Percentiles rank a stretch among this genome's conserved stretches.
phyloP scores from a whole-genome alignment of 139 green algal species.

The Raphidocelis subcapitata region DNA sequence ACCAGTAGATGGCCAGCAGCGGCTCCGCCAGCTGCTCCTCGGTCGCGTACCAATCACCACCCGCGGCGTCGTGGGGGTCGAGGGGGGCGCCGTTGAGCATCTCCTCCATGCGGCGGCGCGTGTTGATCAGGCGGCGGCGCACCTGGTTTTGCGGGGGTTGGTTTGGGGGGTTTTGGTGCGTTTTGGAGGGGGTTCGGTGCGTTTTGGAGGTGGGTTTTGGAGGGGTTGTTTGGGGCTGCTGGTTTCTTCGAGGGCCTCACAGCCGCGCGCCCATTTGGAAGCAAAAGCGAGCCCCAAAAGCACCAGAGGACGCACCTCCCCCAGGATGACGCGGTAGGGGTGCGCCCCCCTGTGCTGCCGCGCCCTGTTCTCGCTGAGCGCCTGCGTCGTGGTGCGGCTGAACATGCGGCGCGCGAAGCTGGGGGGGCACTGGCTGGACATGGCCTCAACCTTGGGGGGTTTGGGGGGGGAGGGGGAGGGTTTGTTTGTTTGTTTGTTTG shows the following conservation, averaged over 20 bases:
- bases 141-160: slow-evolving; percentile 44
- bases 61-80: background rate
- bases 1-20: slow-evolving; percentile 85
- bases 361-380: slow-evolving; percentile 19
- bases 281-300: too few species aligned
- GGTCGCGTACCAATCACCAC: slow-evolving; percentile 47
- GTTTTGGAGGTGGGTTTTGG: background rate
- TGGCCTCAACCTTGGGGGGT: too few species aligned
- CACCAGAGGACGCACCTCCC: slow-evolving; percentile 78
- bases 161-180: background rate
- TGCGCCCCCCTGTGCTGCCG: slow-evolving; percentile 63
- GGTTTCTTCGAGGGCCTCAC: too few species aligned
- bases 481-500: too few species aligned
- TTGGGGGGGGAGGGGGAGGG: too few species aligned
- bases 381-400: slow-evolving; percentile 25
- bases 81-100: slow-evolving; percentile 51
- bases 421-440: too few species aligned
- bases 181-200: background rate
- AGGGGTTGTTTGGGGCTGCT: too few species aligned
- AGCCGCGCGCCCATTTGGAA: too few species aligned
- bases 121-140: slow-evolving; percentile 84
- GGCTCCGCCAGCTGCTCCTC: slow-evolving; percentile 79
- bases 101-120: slow-evolving; percentile 81
- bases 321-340: slow-evolving; percentile 92
- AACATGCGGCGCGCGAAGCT: slow-evolving; percentile 14